Conservation (phyloP, 2,329 filamentous ascomycete genomes). For the Pezicula neosporulosa region DNA sequence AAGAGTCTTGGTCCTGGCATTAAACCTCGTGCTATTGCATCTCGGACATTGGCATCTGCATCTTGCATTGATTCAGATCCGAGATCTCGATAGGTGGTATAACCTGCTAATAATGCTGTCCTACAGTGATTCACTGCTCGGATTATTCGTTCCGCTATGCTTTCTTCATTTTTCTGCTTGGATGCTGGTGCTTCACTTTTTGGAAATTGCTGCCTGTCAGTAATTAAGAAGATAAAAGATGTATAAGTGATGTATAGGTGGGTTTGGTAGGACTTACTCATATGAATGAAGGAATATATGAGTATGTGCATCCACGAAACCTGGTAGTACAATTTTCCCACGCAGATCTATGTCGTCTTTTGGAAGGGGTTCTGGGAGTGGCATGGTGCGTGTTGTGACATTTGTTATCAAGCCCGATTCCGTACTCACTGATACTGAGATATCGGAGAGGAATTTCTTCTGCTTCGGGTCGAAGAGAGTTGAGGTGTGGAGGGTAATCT, state of each 20-base stretch:
- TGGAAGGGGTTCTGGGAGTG: conserved; percentile 16
- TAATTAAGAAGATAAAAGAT: not conserved
- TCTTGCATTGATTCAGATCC: conserved; percentile 49
- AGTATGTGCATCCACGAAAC: conserved; percentile 52
- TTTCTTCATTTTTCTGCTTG: conserved; percentile 55
- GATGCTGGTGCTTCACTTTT: conserved; percentile 34
- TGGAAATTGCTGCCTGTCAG: not conserved
- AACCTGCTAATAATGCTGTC: conserved; percentile 51
- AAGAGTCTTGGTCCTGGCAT: conserved; percentile 52
- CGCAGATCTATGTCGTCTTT: conserved; percentile 49
- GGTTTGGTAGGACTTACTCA: conserved; percentile 23
- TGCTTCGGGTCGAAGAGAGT: conserved; percentile 42
- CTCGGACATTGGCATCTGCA: conserved; percentile 47
- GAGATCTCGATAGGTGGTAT: conserved; percentile 55
- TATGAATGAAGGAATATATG: conserved; percentile 54
- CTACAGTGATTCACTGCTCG: conserved; percentile 50
- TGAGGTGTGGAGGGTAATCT: conserved; percentile 39
- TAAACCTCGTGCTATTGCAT: conserved; percentile 51
- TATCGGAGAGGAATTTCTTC: conserved; percentile 36
- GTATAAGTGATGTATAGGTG: not conserved
- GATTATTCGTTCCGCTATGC: conserved; percentile 51
- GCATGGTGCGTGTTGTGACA: conserved; percentile 25
- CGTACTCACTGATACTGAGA: conserved; percentile 39
- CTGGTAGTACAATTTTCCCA: conserved; percentile 46
- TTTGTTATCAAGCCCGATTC: conserved; percentile 37